Evolutionary conservation across 257 asterid species (phyloP), one percentile per base, ranked within the genome.

Genomic region (Jasminum sambac): DNA sequence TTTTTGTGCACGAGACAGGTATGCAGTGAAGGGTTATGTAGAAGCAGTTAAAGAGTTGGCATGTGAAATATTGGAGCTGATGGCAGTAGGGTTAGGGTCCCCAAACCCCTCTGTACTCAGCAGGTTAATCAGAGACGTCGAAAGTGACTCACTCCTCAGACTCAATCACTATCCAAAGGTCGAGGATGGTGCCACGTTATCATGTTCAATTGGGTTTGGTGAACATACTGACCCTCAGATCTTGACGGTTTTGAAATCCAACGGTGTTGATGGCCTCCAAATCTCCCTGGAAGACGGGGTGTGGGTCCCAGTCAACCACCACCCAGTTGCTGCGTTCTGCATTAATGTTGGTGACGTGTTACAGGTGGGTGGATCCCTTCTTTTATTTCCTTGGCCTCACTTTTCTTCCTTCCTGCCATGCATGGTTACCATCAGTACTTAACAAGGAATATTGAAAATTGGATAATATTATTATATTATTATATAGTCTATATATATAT

Each of bases 141-240:
- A 73, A 0, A 72, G 67, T 17, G 96, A 91, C 82, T 87, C 91
- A 0, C 75, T 89, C 11, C 76, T 91, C 30, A 79, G 97, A 79
- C 77, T 91, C 74, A 91, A 91, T 81, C 87, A 89, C 88, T 91
- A 91, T 67, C 93, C 93, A 2, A 64, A 82, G 0, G 10, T 60
- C 0, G 64, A 72, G 0, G 67, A 48, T 72, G 63, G 16, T 25
- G 79, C 43, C 64, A 68, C 79, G 59, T 48, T 78, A 42, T 41
- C 82, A 4, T 8, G 81, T 7, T 74, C 25, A 68, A 73, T 89
- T 58, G 97, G 96, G 0, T 89, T 91, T 42, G 97, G 97, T 36
- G 96, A 86, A 81, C 97, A 91, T 38, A 89, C 96, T 6, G 97
- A 91, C 83, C 97, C 97, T 86, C 97, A 87, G 82, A 91, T 91